Conservation (phyloP, 768 basidiomycete genomes). For the Boletus rubropictus region DNA sequence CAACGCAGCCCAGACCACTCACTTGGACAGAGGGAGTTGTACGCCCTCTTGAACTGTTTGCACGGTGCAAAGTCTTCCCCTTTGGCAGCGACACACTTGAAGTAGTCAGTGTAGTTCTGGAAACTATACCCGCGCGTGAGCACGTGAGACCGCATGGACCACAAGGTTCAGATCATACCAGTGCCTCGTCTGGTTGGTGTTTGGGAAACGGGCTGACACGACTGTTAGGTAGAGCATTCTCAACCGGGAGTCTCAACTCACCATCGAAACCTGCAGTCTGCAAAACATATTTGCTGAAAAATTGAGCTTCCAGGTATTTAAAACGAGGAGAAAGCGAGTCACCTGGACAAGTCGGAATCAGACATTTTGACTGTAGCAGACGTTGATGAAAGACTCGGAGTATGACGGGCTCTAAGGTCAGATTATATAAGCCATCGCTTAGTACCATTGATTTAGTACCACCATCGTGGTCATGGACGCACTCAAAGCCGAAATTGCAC, state of each 20-base stretch:
- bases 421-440: slow-evolving; percentile 22
- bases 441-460: background rate
- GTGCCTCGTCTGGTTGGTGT: slow-evolving; percentile 92
- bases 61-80: slow-evolving; percentile 98
- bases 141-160: background rate
- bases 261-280: slow-evolving; percentile 96
- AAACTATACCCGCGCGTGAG: slow-evolving; percentile 43
- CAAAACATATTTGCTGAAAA: slow-evolving; percentile 72
- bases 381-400: slow-evolving; percentile 37
- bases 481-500: slow-evolving; percentile 81
- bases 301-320: slow-evolving; percentile 11
- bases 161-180: slow-evolving; percentile 54
- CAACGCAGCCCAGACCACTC: slow-evolving; percentile 32
- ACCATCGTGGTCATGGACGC: slow-evolving; percentile 60
- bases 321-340: slow-evolving; percentile 2
- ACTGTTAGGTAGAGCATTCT: slow-evolving; percentile 4
- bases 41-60: slow-evolving; percentile 96
- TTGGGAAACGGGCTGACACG: slow-evolving; percentile 74
- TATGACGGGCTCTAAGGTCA: slow-evolving; percentile 31
- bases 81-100: slow-evolving; percentile 95
- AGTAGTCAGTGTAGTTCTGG: slow-evolving; percentile 98
- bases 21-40: slow-evolving; percentile 98
- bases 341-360: slow-evolving; percentile 55
- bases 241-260: slow-evolving; percentile 27
- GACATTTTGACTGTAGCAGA: slow-evolving; percentile 53